Evolutionary conservation across 768 basidiomycete genomes (phyloP), one percentile per base, ranked within the genome.

Genomic region (Pisolithus orientalis): DNA sequence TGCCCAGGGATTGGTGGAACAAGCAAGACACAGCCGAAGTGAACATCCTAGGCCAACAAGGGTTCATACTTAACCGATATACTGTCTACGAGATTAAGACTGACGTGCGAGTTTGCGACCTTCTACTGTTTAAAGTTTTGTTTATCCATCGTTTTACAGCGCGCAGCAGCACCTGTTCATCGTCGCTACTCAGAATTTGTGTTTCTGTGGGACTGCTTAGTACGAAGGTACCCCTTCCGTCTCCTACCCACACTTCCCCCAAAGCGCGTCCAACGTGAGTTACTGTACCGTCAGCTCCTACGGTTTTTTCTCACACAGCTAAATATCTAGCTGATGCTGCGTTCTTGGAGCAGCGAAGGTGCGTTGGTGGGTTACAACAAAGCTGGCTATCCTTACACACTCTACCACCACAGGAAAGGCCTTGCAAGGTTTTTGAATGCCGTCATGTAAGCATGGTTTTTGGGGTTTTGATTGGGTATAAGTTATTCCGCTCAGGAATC

Each of bases 141-240:
- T 38, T 55, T 57, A 16, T 61, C 49, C 45, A 57, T 46, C 21
- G 58, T 17, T 44, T 59, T 51, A 63, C 60, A 91, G 78, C 77
- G 83, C 47, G 82, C 80, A 5, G 82, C 80, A 5, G 72, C 78
- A 11, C 73, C 90, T 13, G 89, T 97, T 21, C 75, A 83, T 28
- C 75, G 95, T 49, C 80, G 96, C 52, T 99, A 97, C 67, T 92
- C 90, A 6, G 96, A 99, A 66, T 99, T 98, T 65, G 79, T 79
- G 9, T 94, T 87, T 68, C 73, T 98, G 27, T 88, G 90, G 82
- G 94, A 97, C 57, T 86, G 84, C 56, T 75, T 99, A 42, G 67
- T 81, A 48, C 82, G 85, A 57, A 80, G 94, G 50, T 97, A 97
- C 72, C 94, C 96, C 1, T 98, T 97, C 79, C 83, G 96, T 44